Evolutionary conservation across 441 rosid genomes (phyloP).

Genomic region (Flueggea neowawraea): DNA sequence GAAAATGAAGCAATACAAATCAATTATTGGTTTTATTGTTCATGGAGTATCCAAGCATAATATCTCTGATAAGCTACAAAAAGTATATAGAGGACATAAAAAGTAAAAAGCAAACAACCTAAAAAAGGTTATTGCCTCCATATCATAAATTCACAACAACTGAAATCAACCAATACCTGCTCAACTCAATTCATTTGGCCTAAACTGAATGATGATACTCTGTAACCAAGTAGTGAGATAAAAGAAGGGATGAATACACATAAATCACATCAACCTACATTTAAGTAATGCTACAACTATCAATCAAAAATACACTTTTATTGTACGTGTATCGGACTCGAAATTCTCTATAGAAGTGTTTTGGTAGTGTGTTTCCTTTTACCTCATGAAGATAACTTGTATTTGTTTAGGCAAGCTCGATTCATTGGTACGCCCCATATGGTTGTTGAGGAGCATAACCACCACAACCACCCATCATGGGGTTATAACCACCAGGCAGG

Average conservation of each 20-base stretch:
- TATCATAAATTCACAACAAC: constrained; percentile 29
- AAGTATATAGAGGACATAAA: background rate
- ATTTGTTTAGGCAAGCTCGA: constrained; percentile 3
- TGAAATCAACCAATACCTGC: constrained; percentile 13
- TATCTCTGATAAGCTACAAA: constrained; percentile 7
- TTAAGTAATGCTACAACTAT: constrained; percentile 11
- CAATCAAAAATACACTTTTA: constrained; percentile 12
- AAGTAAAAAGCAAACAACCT: constrained; percentile 3
- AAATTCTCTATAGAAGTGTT: background rate
- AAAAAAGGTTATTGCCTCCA: constrained; percentile 16
- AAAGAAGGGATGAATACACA: constrained; percentile 15
- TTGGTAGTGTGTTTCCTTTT: background rate
- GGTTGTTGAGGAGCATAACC: constrained; percentile 74
- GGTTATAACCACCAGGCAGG: constrained; percentile 60
- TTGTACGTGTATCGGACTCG: background rate
- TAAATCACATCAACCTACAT: constrained; percentile 13
- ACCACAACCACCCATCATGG: constrained; percentile 60
- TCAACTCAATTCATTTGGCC: constrained; percentile 10
- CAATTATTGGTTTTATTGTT: constrained; percentile 21
- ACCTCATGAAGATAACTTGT: constrained; percentile 16
- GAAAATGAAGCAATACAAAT: background rate
- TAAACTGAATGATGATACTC: constrained; percentile 9
- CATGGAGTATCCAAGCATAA: constrained; percentile 10
- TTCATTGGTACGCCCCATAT: constrained; percentile 74
- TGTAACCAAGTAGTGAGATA: background rate